Conservation (phyloP, 2,329 filamentous ascomycete genomes). For the Penicillium sp. region DNA sequence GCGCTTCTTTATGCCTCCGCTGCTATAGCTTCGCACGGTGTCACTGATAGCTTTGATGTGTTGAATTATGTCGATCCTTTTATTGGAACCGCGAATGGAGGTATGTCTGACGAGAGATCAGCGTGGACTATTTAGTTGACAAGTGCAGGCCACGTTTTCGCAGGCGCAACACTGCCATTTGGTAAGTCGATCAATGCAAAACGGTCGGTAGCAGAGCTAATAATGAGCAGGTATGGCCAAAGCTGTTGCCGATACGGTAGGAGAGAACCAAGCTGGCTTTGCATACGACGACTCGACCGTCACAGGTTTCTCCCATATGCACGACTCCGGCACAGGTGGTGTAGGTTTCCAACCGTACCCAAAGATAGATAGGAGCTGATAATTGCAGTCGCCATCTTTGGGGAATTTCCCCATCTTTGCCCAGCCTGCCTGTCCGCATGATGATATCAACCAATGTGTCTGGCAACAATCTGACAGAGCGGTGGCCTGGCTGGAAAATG, state of each 20-base stretch:
- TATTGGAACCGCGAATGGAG: conserved; percentile 57
- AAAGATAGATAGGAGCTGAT: not conserved
- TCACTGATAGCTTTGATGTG: conserved; percentile 28
- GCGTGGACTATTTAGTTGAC: not conserved
- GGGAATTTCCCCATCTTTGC: conserved; percentile 75
- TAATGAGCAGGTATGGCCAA: conserved; percentile 52
- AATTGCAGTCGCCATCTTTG: conserved; percentile 55
- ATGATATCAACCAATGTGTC: conserved; percentile 63
- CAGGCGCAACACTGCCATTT: conserved; percentile 57
- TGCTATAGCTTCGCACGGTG: conserved; percentile 1
- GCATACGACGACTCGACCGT: conserved; percentile 52
- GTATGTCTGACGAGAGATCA: conserved; percentile 14
- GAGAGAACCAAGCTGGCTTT: conserved; percentile 59
- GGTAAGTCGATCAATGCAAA: conserved; percentile 29
- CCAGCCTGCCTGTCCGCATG: conserved; percentile 61
- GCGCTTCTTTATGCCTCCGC: conserved; percentile 11
- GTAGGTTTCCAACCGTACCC: conserved; percentile 21
- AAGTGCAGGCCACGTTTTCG: conserved; percentile 55
- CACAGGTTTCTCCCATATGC: conserved; percentile 55
- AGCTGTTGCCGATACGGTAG: conserved; percentile 55
- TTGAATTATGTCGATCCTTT: conserved; percentile 52
- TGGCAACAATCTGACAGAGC: conserved; percentile 58
- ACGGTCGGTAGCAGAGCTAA: not conserved
- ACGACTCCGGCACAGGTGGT: conserved; percentile 55
- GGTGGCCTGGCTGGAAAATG: conserved; percentile 43